Percentiles rank a stretch among this genome's conserved stretches.
phyloP scores from a whole-genome alignment of 78 protist species.

The Emiliania huxleyi region DNA sequence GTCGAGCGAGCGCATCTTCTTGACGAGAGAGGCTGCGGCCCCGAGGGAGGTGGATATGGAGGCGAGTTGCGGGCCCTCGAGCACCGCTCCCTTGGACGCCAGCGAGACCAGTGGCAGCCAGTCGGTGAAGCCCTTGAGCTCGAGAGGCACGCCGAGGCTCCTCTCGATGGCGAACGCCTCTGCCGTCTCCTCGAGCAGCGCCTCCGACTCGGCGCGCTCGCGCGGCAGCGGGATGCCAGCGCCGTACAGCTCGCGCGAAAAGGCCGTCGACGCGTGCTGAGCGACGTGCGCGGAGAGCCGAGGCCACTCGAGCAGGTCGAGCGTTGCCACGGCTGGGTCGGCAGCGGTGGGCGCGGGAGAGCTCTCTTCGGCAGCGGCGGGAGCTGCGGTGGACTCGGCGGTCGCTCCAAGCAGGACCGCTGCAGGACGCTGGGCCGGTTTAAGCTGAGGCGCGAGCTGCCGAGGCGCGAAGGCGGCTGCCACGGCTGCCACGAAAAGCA shows the following conservation, averaged over 20 bases:
- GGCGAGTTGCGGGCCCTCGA: not conserved
- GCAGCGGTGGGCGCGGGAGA: not conserved
- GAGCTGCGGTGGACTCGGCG: too few relatives aligned
- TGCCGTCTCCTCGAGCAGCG: not conserved
- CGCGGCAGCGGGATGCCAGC: not conserved
- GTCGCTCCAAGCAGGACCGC: too few relatives aligned
- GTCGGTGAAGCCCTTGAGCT: not conserved
- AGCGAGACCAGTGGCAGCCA: not conserved
- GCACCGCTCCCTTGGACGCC: not conserved
- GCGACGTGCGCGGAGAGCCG: constrained; percentile 11
- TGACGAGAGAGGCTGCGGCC: not conserved
- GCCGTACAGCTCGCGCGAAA: not conserved
- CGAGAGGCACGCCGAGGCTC: not conserved
- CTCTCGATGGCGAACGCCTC: not conserved
- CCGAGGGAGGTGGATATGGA: not conserved
- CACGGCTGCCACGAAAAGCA: not conserved
- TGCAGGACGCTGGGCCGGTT: too few relatives aligned
- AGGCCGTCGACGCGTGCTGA: not conserved
- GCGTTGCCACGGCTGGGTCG: not conserved
- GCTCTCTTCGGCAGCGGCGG: not conserved
- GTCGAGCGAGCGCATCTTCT: not conserved
- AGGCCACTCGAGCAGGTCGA: constrained; percentile 6
- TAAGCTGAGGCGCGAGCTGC: not conserved
- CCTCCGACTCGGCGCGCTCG: not conserved
- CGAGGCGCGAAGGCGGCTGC: not conserved